These are phyloP conservation scores for Pneumocystis oryctolagi DNA, from an alignment of 1,139 yeast species.

Conservation along the genomic window DNA sequence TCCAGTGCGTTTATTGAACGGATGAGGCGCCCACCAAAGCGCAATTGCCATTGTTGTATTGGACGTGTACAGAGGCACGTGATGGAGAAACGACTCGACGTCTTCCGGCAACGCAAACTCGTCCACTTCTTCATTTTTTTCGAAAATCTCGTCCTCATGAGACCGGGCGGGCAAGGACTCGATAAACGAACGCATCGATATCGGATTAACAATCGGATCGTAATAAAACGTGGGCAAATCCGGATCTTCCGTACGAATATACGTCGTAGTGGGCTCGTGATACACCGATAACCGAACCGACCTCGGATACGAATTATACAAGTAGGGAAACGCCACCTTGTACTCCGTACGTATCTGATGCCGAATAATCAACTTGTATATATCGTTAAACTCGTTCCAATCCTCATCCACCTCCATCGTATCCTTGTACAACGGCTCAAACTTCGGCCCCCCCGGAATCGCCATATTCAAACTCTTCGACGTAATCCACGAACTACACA, in stretches of 20 bases:
- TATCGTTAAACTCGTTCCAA: slow-evolving; percentile 74
- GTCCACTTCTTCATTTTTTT: slow-evolving; percentile 25
- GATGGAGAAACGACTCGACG: slow-evolving; percentile 36
- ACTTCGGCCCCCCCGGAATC: slow-evolving; percentile 91
- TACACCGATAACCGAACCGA: slow-evolving; percentile 48
- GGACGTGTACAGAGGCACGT: slow-evolving; percentile 32
- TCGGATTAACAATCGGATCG: slow-evolving; percentile 42
- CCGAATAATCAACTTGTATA: slow-evolving; percentile 75
- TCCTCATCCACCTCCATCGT: slow-evolving; percentile 54
- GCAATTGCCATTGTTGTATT: slow-evolving; percentile 46
- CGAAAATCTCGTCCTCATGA: slow-evolving; percentile 17
- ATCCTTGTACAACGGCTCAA: slow-evolving; percentile 72
- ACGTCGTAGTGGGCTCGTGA: slow-evolving; percentile 44
- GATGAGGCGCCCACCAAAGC: slow-evolving; percentile 68
- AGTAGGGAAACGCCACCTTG: slow-evolving; percentile 67
- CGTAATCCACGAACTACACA: slow-evolving; percentile 32
- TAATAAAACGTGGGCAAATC: slow-evolving; percentile 45
- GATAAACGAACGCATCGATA: slow-evolving; percentile 29
- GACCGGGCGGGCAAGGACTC: slow-evolving; percentile 17
- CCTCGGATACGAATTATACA: slow-evolving; percentile 67
- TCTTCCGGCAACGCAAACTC: slow-evolving; percentile 29
- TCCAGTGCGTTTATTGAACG: slow-evolving; percentile 66
- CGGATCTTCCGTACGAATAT: slow-evolving; percentile 33
- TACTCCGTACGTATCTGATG: slow-evolving; percentile 67
- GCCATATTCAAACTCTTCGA: slow-evolving; percentile 81